Evolutionary conservation across 495 filamentous ascomycete genomes (phyloP), one percentile per base, ranked within the genome.

Genomic region (Oleoguttula mirabilis): DNA sequence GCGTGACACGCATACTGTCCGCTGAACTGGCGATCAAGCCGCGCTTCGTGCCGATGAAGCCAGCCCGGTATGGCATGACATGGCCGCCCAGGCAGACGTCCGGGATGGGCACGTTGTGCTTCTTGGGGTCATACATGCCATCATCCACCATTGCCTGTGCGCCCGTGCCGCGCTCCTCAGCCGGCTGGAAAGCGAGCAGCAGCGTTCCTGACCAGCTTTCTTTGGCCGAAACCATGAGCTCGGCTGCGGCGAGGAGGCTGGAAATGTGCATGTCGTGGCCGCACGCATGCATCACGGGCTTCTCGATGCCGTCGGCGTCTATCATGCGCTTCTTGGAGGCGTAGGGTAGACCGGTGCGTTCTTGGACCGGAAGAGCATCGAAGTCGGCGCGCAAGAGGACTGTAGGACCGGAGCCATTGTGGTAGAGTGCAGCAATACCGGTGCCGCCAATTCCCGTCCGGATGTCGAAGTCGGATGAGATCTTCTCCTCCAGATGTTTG

Each of bases 261-360:
- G 69, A 58, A 10, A 77, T 64, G 51, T 82, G 76, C 48, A 73
- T 69, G 47, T 82, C 78, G 44, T 82, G 77, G 0, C 77, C 77
- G 56, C 76, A 80, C 22, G 78, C 75, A 55, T 80, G 39, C 76
- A 79, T 79, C 1, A 77, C 73, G 0, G 72, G 70, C 32, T 64
- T 63, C 32, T 60, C 56, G 0, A 52, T 40, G 2, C 75, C 75
- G 16, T 70, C 57, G 4, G 45, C 46, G 36, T 65, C 65, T 4
- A 55, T 49, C 44, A 60, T 62, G 5, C 47, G 46, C 14, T 49
- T 61, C 14, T 48, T 66, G 53, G 71, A 77, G 0, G 72, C 69
- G 49, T 79, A 80, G 10, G 60, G 56, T 1, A 79, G 57, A 0
- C 64, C 67, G 0, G 73, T 79, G 28, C 62, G 48, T 47, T 82